Evolutionary conservation across 139 green algal species (phyloP), one percentile per base, ranked within the genome.

Genomic region (Volvox africanus): DNA sequence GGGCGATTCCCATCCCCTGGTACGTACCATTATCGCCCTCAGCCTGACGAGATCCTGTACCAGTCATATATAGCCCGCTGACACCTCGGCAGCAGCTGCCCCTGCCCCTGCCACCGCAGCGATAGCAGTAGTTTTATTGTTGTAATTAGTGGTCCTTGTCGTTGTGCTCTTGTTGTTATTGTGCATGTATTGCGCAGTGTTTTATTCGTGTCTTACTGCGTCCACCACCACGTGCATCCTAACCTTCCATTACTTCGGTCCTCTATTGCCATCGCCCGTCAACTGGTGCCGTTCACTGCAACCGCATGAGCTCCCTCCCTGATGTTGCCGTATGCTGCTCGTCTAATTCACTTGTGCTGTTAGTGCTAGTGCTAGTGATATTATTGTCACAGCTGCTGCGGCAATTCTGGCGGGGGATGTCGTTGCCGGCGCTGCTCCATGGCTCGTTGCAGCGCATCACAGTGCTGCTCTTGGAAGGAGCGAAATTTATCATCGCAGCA

Each of bases 401-500:
- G 36, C 84, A 68, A 44, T 44, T 50, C 12, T 67, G 28, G 36
- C 86, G 61, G 73, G 69, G 26, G 50, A 69, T 62, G 14, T 32
- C 62, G 71, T 28, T 83, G 86, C 12, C 37, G 50, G 26, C 22
- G 44, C 71, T 83, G 71, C 37, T 82, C 30, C 71, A 71, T 67
- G 1, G 5, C 44, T 28, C 26, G 32, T 32, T 82, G 28, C 73
- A 90, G 36, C 19, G 0, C 5, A 44, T 90, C 86, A 44, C 86
- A 90, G 50, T 90, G 86, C 6, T 90, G 86, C 6, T 0, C 2
- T 22, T 75, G n/a, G 44, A 84, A 90, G 71, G 73, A 21, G 1
- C n/a, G 33, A 75, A 67, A 83, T 71, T 90, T 62, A 55, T 83
- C 86, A 18, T 89, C 85, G 26, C 85, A 89, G 69, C 85, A 68